Percentiles rank a stretch among this genome's conserved stretches.
phyloP scores from a whole-genome alignment of 1,284 basidiomycete genomes.

The Papiliotrema nemorosa region DNA sequence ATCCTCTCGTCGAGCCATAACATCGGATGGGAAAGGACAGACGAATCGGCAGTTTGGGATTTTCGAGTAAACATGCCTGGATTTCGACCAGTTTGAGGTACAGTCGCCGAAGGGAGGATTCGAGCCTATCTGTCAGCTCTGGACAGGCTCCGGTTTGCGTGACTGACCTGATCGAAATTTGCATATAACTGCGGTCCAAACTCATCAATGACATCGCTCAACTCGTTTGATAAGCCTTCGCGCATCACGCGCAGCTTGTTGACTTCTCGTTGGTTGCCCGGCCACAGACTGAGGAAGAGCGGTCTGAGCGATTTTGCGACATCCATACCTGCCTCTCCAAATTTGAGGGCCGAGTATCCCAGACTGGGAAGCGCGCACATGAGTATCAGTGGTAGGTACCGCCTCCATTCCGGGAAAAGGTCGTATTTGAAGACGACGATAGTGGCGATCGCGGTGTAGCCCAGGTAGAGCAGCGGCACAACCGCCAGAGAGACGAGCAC shows the following conservation, averaged over 20 bases:
- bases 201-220: conserved; percentile 78
- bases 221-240: conserved; percentile 75
- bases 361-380: conserved; percentile 77
- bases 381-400: conserved; percentile 77
- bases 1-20: conserved; percentile 50
- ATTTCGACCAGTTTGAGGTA: conserved; percentile 60
- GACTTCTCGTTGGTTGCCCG: conserved; percentile 84
- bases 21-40: conserved; percentile 48
- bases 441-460: conserved; percentile 80
- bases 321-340: conserved; percentile 98
- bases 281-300: conserved; percentile 82
- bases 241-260: conserved; percentile 77
- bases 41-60: conserved; percentile 33
- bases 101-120: conserved; percentile 76
- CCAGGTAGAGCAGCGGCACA: conserved; percentile 79
- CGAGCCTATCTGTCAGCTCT: conserved; percentile 57
- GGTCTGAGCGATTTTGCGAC: conserved; percentile 94
- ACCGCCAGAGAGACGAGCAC: conserved; percentile 90
- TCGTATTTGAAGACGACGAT: conserved; percentile 68
- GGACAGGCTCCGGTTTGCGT: neutral
- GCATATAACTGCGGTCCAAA: conserved; percentile 81
- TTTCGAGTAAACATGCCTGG: conserved; percentile 34
- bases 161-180: conserved; percentile 74
- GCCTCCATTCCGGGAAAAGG: conserved; percentile 58
- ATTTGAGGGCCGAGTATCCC: conserved; percentile 93